Evolutionary conservation across 371 early-diverging fungal species (phyloP), one percentile per base, ranked within the genome.

Genomic region (Mortierella sp.): DNA sequence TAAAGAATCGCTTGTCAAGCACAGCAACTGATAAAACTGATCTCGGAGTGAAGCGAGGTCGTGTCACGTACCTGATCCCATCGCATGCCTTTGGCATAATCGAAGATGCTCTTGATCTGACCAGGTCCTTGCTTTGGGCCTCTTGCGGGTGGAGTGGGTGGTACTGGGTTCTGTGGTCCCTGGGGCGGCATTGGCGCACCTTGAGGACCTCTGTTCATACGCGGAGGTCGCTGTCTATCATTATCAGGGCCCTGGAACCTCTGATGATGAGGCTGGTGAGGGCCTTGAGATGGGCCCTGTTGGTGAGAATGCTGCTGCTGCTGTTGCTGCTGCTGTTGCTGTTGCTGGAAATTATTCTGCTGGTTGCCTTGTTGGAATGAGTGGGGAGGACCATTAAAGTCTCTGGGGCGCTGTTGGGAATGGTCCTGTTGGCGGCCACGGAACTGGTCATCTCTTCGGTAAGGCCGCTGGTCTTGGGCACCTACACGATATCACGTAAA

Each of bases 51-150:
- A 9, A 3, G 37, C 3, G 37, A 9, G 3, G 37, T 37, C 37
- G 37, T 5, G 37, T 37, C 37, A 29, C 67, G 50, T 72, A 77
- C 79, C 64, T 69, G 68, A 59, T 77, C 72, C 79, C 79, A 77
- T 44, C 72, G 69, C 79, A 72, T 77, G 30, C 79, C 79, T 50
- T 77, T 77, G 16, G 72, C 79, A 58, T 77, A 77, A 45, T 77
- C 79, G 55, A 72, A 77, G 43, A 77, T 77, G 52, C 68, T 72
- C 66, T 77, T 77, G 62, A 77, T 69, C 19, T 66, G 25, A 0
- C 68, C 68, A 1, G 61, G 37, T 37, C 37, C 37, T 37, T 37
- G 37, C 37, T 37, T 37, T 37, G 37, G 37, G 9, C 37, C 37
- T 9, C 37, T 37, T 37, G 37, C 25, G 48, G 71, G 30, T 16